Conservation (phyloP, 2,329 filamentous ascomycete species). For the Macrophomina phaseolina region DNA sequence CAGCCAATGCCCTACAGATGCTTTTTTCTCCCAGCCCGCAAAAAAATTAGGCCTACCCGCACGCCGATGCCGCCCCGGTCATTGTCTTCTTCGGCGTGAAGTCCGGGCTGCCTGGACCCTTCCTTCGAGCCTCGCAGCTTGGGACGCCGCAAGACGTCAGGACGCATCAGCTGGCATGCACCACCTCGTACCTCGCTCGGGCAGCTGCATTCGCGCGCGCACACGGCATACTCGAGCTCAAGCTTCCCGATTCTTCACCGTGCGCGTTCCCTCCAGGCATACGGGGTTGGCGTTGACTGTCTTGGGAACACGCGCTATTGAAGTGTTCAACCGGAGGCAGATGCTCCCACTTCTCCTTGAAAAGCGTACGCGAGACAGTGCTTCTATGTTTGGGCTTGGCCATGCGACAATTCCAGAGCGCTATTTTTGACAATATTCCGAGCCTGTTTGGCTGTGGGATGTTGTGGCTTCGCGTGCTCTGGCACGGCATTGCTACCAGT, state of each 20-base stretch:
- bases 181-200: slow-evolving; percentile 1
- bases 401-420: too few relatives aligned
- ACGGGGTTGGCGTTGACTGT: too few relatives aligned
- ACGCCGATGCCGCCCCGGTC: slow-evolving; percentile 15
- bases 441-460: slow-evolving; percentile 1
- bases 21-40: slow-evolving; percentile 20
- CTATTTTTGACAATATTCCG: neutral
- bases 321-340: too few relatives aligned
- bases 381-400: too few relatives aligned
- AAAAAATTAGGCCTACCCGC: slow-evolving; percentile 16
- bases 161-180: slow-evolving; percentile 16
- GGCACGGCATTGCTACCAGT: neutral
- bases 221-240: slow-evolving; percentile 7
- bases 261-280: neutral
- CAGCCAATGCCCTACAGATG: slow-evolving; percentile 12
- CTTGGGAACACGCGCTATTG: too few relatives aligned
- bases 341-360: too few relatives aligned
- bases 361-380: too few relatives aligned
- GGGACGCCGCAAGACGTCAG: slow-evolving; percentile 18
- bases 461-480: neutral
- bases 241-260: neutral
- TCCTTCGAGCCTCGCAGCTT: slow-evolving; percentile 13
- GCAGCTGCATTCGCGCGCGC: slow-evolving; percentile 4
- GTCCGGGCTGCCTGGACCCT: slow-evolving; percentile 23
- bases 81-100: slow-evolving; percentile 22